Conservation (phyloP, 1,284 basidiomycete genomes). For the Trichosporon inkin region DNA sequence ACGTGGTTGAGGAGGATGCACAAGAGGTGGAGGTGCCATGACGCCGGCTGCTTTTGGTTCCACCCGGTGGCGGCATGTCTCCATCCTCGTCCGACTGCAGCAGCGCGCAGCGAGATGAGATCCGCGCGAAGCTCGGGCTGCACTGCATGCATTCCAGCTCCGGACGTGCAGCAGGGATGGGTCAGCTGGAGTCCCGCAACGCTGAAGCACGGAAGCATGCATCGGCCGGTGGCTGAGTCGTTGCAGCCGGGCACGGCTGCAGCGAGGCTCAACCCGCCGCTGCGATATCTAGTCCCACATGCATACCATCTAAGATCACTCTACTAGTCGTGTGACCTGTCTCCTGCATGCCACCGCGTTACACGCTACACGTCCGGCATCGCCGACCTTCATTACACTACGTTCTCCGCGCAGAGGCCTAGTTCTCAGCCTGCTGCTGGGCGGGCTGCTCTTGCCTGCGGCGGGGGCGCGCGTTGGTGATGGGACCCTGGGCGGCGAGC, state of each 20-base stretch:
- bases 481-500: conserved; percentile 32
- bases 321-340: conserved; percentile 8
- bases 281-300: conserved; percentile 4
- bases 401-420: not conserved
- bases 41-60: not conserved
- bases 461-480: conserved; percentile 24
- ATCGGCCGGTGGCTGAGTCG: too few species aligned
- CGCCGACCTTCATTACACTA: conserved; percentile 3
- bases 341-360: not conserved
- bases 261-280: not conserved
- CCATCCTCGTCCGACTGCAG: too few species aligned
- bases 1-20: not conserved
- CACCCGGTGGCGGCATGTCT: not conserved
- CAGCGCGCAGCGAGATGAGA: too few species aligned
- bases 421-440: conserved; percentile 2
- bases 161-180: too few species aligned
- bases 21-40: not conserved
- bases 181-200: too few species aligned
- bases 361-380: conserved; percentile 4
- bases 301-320: conserved; percentile 10
- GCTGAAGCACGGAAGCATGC: too few species aligned
- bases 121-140: too few species aligned
- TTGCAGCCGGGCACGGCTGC: not conserved
- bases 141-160: too few species aligned
- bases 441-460: conserved; percentile 23